A percentile compares a stretch with the other conserved stretches of the same genome.
Conservation (phyloP, 306 rosid genomes). For the Acacia confusa region DNA sequence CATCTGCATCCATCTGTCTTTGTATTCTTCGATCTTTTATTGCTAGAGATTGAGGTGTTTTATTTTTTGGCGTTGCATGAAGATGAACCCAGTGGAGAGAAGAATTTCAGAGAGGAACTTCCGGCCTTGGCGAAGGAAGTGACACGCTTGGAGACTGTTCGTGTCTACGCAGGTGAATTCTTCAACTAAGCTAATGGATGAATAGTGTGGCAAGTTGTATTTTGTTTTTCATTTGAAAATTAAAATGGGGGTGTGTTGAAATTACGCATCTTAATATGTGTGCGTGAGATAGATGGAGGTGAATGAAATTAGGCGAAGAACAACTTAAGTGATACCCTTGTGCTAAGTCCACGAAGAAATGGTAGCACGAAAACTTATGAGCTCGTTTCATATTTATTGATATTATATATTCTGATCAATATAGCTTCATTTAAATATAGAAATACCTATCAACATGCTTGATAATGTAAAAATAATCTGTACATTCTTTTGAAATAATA, state of each 20-base stretch:
- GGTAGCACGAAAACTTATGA: not conserved
- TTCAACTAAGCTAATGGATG: slow-evolving; percentile 22
- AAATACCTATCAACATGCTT: no score
- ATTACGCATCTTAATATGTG: not conserved
- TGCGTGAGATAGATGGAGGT: slow-evolving; percentile 2
- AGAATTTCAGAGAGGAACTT: slow-evolving; percentile 77
- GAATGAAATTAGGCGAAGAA: not conserved
- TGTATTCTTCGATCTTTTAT: not conserved
- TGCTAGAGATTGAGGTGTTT: slow-evolving; percentile 18
- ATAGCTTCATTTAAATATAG: not conserved
- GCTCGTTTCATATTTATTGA: not conserved
- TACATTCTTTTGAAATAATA: not conserved
- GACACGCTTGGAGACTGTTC: slow-evolving; percentile 81
- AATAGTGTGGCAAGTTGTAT: not conserved
- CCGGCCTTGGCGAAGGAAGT: slow-evolving; percentile 90
- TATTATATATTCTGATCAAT: not conserved
- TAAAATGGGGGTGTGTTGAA: not conserved
- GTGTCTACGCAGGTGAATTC: slow-evolving; percentile 71
- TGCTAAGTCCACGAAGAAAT: not conserved
- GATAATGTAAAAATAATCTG: not conserved
- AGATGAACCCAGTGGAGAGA: slow-evolving; percentile 50
- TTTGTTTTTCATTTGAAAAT: not conserved
- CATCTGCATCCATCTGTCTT: not conserved
- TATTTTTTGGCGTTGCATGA: slow-evolving; percentile 1
- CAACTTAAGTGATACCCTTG: not conserved